Evolutionary conservation across 1,284 basidiomycete species (phyloP).

Genomic region (Cryptococcus floricola): DNA sequence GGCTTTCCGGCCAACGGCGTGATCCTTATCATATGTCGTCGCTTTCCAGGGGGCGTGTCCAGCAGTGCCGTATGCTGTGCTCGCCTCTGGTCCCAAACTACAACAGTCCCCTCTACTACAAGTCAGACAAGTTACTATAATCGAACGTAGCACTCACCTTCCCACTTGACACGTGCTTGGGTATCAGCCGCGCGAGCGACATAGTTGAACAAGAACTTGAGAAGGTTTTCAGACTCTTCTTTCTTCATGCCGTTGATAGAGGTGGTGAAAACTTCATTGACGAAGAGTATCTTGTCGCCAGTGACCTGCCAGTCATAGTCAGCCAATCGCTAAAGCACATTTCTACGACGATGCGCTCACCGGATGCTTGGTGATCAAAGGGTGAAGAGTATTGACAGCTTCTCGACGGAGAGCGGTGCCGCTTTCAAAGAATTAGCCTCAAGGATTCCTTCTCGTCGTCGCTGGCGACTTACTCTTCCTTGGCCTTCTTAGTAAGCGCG

Average conservation of each 20-base stretch:
- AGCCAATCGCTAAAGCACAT: background rate
- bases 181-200: slow-evolving; percentile 4
- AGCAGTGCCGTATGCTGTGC: slow-evolving; percentile 9
- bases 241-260: slow-evolving; percentile 5
- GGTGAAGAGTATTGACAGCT: slow-evolving; percentile 8
- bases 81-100: slow-evolving; percentile 10
- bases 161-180: slow-evolving; percentile 12
- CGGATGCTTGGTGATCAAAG: slow-evolving; percentile 8
- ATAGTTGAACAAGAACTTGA: slow-evolving; percentile 9
- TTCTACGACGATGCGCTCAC: background rate
- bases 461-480: background rate
- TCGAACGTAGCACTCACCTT: slow-evolving; percentile 4
- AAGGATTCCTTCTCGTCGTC: background rate
- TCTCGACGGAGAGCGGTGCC: slow-evolving; percentile 2
- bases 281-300: slow-evolving; percentile 4
- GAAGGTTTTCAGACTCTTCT: slow-evolving; percentile 8
- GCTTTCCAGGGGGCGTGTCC: slow-evolving; percentile 7
- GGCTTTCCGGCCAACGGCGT: slow-evolving; percentile 5
- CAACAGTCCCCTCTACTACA: slow-evolving; percentile 7
- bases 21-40: slow-evolving; percentile 11
- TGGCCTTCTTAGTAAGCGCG: slow-evolving; percentile 1
- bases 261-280: slow-evolving; percentile 7
- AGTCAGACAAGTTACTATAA: background rate
- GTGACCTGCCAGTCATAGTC: slow-evolving; percentile 2
- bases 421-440: background rate